Percentiles rank a stretch among this genome's conserved stretches.
These are phyloP conservation scores for Penicillium sp. DNA, from an alignment of 2,329 filamentous ascomycete genomes.

Conservation along the genomic window DNA sequence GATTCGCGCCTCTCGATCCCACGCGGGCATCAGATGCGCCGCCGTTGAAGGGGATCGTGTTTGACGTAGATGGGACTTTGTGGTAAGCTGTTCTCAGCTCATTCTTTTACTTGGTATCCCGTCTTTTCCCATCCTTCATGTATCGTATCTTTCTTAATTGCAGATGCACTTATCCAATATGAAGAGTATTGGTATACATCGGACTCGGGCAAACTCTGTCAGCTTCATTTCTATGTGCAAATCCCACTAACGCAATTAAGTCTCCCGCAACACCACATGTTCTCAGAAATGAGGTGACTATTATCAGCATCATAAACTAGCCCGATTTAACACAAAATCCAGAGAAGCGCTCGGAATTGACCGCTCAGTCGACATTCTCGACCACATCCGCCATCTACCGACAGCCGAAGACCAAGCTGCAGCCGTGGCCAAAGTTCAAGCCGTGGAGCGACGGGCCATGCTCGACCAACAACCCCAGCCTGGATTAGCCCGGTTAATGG, in stretches of 20 bases:
- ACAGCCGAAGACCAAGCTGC: constrained; percentile 52
- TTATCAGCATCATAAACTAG: not conserved
- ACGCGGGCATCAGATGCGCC: constrained; percentile 35
- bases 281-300: constrained; percentile 69
- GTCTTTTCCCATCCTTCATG: not conserved
- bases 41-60: constrained; percentile 60
- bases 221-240: not conserved
- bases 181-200: not conserved
- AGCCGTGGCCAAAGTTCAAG: constrained; percentile 69
- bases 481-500: constrained; percentile 72
- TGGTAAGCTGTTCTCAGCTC: constrained; percentile 57
- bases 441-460: constrained; percentile 80
- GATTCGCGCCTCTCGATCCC: constrained; percentile 50
- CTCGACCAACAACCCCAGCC: constrained; percentile 71
- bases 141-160: not conserved
- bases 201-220: not conserved
- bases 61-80: constrained; percentile 92
- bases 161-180: not conserved
- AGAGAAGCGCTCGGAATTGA: constrained; percentile 64
- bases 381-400: constrained; percentile 75
- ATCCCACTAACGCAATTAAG: constrained; percentile 43
- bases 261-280: constrained; percentile 94
- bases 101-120: not conserved
- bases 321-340: not conserved
- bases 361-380: constrained; percentile 74